Evolutionary conservation across 257 asterid species (phyloP).

Genomic region (Jaltomata sinuosa): DNA sequence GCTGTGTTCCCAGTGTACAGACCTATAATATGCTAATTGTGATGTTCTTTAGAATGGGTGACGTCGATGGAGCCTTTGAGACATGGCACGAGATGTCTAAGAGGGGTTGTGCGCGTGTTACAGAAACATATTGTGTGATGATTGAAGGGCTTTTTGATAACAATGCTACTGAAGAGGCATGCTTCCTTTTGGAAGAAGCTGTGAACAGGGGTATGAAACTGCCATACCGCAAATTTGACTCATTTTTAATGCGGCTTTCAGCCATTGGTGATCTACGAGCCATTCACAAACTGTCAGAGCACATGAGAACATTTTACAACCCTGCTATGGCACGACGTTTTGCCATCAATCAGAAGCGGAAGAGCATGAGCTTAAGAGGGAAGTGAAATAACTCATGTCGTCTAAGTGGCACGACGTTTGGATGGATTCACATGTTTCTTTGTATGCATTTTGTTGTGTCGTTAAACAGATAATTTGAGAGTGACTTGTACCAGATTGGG

Average conservation of each 20-base stretch:
- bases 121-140: constrained; percentile 75
- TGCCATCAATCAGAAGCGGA: constrained; percentile 65
- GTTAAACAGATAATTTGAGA: background rate
- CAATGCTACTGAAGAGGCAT: constrained; percentile 43
- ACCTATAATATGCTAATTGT: constrained; percentile 69
- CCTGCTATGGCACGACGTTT: constrained; percentile 94
- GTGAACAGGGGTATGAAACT: constrained; percentile 51
- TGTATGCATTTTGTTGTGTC: background rate
- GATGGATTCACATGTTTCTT: background rate
- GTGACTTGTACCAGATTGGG: background rate
- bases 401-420: background rate
- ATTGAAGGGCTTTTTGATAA: constrained; percentile 81
- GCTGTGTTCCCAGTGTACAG: constrained; percentile 80
- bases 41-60: constrained; percentile 58
- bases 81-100: constrained; percentile 77
- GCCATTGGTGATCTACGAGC: constrained; percentile 59
- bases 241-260: constrained; percentile 61
- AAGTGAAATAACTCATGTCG: constrained; percentile 8
- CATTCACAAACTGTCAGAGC: constrained; percentile 73
- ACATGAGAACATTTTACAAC: constrained; percentile 77
- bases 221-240: constrained; percentile 65
- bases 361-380: constrained; percentile 60
- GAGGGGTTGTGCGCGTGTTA: constrained; percentile 52
- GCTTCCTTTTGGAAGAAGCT: constrained; percentile 60
- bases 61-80: constrained; percentile 65